Evolutionary conservation across 805 yeast genomes (phyloP), one percentile per base, ranked within the genome.

Genomic region (Martiniozyma abietophila): DNA sequence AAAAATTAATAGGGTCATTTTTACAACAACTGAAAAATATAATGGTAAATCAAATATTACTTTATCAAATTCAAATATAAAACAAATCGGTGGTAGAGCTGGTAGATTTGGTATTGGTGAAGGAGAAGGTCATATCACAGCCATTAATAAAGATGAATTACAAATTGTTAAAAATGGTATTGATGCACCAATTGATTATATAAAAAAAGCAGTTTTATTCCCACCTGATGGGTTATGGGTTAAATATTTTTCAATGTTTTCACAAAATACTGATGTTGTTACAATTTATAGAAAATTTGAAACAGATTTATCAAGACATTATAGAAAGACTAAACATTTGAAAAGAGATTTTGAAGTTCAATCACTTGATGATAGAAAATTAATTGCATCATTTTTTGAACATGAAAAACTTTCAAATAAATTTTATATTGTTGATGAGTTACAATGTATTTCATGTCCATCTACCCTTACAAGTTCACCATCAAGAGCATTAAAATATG

Each of bases 71-170:
- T 80, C 95, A 0, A 76, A 77, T 36, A 69, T 80, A 19, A 88
- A 86, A 53, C 98, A 92, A 54, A 89, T 92, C 41, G 96, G 92
- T 4, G 98, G 98, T 1, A 66, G 98, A 42, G 98, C 98, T 0
- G 98, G 98, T 2, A 61, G 98, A 41, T 92, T 62, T 42, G 62
- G 62, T 12, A 47, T 53, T 23, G 57, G 56, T 18, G 49, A 45
- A 12, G 43, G 50, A 10, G 49, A 56, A 22, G 79, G 79, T 0
- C 62, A 64, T 44, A 76, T 81, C 1, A 67, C 80, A 0, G 74
- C 86, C 0, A 59, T 75, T 38, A 54, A 58, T 12, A 32, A 46
- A 3, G 47, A 51, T 4, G 77, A 71, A 27, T 56, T 79, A 36
- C 47, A 49, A 1, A 59, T 59, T 31, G 62, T 85, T 9, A 54